Percentiles rank a stretch among this genome's conserved stretches.
phyloP scores from a whole-genome alignment of 2,329 filamentous ascomycete species.

The Verruconis gallopava region DNA sequence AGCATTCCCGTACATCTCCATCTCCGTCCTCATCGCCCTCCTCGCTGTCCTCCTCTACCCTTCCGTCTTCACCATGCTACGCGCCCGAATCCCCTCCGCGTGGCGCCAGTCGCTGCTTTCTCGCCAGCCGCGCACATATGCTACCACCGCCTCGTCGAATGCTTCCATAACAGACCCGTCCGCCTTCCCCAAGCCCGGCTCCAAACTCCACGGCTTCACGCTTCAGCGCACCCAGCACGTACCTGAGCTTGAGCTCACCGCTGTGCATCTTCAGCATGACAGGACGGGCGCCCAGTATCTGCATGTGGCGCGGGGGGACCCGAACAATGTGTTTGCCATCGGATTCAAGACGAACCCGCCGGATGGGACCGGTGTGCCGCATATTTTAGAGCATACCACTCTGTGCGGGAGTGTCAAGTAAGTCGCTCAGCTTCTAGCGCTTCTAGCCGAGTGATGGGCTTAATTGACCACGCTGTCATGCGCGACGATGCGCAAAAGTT shows the following conservation, averaged over 20 bases:
- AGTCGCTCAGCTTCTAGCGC: slow-evolving; percentile 14
- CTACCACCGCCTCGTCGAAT: slow-evolving; percentile 25
- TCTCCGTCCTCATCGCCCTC: background rate
- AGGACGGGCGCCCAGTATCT: slow-evolving; percentile 93
- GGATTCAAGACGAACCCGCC: slow-evolving; percentile 98
- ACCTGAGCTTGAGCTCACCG: slow-evolving; percentile 84
- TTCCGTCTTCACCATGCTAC: background rate
- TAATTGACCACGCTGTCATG: no score
- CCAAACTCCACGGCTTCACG: slow-evolving; percentile 87
- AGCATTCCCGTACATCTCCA: no score
- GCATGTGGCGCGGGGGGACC: slow-evolving; percentile 86
- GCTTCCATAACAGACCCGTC: slow-evolving; percentile 57
- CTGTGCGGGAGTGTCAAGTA: slow-evolving; percentile 90
- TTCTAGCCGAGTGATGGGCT: no score
- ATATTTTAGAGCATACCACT: slow-evolving; percentile 96
- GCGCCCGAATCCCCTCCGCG: background rate
- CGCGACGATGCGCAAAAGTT: background rate
- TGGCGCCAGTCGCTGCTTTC: background rate
- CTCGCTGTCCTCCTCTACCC: background rate
- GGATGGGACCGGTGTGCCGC: slow-evolving; percentile 88
- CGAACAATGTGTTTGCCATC: slow-evolving; percentile 99
- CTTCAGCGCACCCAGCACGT: slow-evolving; percentile 81
- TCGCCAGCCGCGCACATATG: background rate
- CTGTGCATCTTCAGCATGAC: slow-evolving; percentile 80
- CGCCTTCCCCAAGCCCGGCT: slow-evolving; percentile 64